A percentile compares a stretch with the other conserved stretches of the same genome.
These are phyloP conservation scores for Globisporangium apiculatum DNA, from an alignment of 352 stramenopile genomes.

Conservation along the genomic window DNA sequence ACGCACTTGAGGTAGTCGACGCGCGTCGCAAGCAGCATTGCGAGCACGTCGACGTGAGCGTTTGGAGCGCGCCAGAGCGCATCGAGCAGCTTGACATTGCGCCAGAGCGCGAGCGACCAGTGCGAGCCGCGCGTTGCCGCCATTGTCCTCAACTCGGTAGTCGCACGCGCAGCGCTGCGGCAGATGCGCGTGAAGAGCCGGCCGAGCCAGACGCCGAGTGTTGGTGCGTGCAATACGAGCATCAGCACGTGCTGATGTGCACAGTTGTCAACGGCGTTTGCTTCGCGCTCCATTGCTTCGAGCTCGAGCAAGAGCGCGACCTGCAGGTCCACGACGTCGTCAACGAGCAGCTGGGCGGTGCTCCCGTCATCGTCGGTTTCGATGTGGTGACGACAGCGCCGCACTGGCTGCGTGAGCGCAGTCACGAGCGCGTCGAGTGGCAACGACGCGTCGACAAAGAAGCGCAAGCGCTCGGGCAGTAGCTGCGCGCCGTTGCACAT, in stretches of 20 bases:
- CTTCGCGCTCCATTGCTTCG: slow-evolving; percentile 22
- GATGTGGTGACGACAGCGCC: background rate
- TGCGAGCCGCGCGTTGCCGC: slow-evolving; percentile 5
- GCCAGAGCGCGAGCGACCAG: slow-evolving; percentile 46
- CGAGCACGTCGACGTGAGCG: slow-evolving; percentile 14
- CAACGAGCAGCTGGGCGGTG: slow-evolving; percentile 9
- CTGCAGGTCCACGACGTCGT: slow-evolving; percentile 45
- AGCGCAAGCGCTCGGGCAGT: slow-evolving; percentile 15
- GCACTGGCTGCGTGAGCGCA: slow-evolving; percentile 9
- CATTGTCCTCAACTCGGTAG: slow-evolving; percentile 7
- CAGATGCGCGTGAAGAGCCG: slow-evolving; percentile 44
- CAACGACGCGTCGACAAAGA: slow-evolving; percentile 12
- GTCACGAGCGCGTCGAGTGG: slow-evolving; percentile 8
- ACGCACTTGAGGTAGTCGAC: slow-evolving; percentile 51
- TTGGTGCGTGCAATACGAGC: slow-evolving; percentile 14
- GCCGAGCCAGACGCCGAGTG: slow-evolving; percentile 21
- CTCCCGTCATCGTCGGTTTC: background rate
- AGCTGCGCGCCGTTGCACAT: slow-evolving; percentile 21
- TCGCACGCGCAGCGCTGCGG: slow-evolving; percentile 17
- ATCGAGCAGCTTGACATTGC: slow-evolving; percentile 30
- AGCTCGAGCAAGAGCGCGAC: slow-evolving; percentile 40
- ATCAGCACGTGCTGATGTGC: slow-evolving; percentile 16
- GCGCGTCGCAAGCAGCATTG: slow-evolving; percentile 18
- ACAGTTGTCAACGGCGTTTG: slow-evolving; percentile 7
- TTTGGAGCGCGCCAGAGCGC: slow-evolving; percentile 19